phyloP scores from a whole-genome alignment of 805 yeast genomes.

The Kluyveromyces siamensis region DNA sequence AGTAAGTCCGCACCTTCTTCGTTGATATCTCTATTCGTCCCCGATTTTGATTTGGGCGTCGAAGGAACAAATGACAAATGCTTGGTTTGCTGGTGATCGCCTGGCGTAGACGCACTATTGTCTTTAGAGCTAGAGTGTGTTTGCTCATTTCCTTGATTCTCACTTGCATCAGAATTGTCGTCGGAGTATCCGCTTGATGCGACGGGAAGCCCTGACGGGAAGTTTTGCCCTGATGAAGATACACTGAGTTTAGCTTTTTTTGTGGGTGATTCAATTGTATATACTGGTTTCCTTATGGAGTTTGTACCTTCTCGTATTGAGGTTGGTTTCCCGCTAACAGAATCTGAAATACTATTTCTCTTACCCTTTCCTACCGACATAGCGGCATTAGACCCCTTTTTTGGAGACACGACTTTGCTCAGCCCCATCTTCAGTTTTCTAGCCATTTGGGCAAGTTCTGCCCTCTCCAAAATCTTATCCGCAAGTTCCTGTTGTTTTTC shows the following conservation, averaged over 20 bases:
- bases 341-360: conserved; percentile 3
- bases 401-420: conserved; percentile 21
- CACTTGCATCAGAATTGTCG: too few relatives aligned
- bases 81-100: background rate
- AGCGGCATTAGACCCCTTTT: conserved; percentile 4
- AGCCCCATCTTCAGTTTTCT: conserved; percentile 27
- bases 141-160: too few relatives aligned
- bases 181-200: background rate
- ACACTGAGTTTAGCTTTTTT: background rate
- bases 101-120: background rate
- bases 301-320: background rate
- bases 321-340: background rate
- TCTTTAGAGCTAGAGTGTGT: background rate
- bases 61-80: conserved; percentile 8
- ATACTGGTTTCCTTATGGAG: background rate
- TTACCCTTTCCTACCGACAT: background rate
- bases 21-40: conserved; percentile 8
- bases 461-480: conserved; percentile 25
- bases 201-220: background rate
- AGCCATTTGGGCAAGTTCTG: conserved; percentile 29
- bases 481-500: conserved; percentile 28
- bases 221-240: background rate
- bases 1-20: conserved; percentile 29
- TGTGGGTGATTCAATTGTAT: background rate
- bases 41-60: conserved; percentile 7